These are phyloP conservation scores for Fonsecaea monophora DNA, from an alignment of 2,329 filamentous ascomycete genomes.

Conservation along the genomic window DNA sequence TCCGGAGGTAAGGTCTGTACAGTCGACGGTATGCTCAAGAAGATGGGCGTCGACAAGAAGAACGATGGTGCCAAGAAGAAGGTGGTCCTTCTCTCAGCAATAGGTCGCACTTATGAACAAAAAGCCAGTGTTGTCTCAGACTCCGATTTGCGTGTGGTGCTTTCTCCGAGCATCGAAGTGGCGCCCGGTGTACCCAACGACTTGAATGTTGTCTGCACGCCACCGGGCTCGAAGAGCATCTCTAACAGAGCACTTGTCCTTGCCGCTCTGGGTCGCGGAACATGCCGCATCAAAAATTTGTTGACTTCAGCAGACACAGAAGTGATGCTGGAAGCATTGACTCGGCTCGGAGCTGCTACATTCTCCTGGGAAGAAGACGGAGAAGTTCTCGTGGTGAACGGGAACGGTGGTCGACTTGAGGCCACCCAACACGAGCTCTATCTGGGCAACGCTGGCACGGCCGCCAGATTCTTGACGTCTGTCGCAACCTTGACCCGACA, in stretches of 20 bases:
- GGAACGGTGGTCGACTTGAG: conserved; percentile 83
- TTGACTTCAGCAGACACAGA: conserved; percentile 97
- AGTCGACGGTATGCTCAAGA: conserved; percentile 81
- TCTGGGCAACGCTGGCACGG: conserved; percentile 94
- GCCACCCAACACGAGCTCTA: conserved; percentile 82
- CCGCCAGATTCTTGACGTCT: conserved; percentile 91
- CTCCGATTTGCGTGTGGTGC: conserved; percentile 77
- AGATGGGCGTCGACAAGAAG: conserved; percentile 99
- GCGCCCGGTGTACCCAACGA: conserved; percentile 71
- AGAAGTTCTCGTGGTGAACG: conserved; percentile 85
- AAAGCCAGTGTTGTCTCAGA: conserved; percentile 91
- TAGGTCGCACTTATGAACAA: conserved; percentile 85
- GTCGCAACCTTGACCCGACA: conserved; percentile 83
- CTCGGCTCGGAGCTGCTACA: conserved; percentile 80
- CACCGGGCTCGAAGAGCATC: conserved; percentile 96
- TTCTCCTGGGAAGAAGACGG: conserved; percentile 95
- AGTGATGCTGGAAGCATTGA: conserved; percentile 94
- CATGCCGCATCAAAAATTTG: conserved; percentile 87
- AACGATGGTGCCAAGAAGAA: conserved; percentile 96
- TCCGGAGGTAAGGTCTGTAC: conserved; percentile 87
- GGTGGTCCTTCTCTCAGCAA: conserved; percentile 87
- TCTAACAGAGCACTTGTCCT: conserved; percentile 95
- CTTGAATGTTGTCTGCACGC: conserved; percentile 76
- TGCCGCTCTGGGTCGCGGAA: conserved; percentile 84
- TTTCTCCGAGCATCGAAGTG: conserved; percentile 80